Conservation (phyloP, 2,329 filamentous ascomycete species). For the Alternaria rosae region DNA sequence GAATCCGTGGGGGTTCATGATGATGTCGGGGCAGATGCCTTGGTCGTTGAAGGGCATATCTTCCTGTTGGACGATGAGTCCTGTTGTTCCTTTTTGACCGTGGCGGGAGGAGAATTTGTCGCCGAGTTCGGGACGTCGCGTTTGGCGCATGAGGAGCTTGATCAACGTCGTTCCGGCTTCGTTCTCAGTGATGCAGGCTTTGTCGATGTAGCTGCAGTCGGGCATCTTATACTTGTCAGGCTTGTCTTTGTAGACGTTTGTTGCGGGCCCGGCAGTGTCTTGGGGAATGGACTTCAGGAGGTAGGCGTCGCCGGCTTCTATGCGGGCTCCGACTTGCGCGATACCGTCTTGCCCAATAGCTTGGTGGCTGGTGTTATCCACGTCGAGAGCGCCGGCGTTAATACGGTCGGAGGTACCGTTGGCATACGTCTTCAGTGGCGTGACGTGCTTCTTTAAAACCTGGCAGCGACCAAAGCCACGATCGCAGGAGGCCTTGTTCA, state of each 20-base stretch:
- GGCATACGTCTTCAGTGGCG: slow-evolving; percentile 85
- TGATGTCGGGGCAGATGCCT: slow-evolving; percentile 94
- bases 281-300: slow-evolving; percentile 88
- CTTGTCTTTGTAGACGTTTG: slow-evolving; percentile 69
- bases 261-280: slow-evolving; percentile 75
- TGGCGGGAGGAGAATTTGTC: slow-evolving; percentile 99
- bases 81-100: slow-evolving; percentile 97
- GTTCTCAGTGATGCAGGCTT: slow-evolving; percentile 90
- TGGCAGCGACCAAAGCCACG: slow-evolving; percentile 96
- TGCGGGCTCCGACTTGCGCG: slow-evolving; percentile 81
- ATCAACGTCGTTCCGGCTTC: slow-evolving; percentile 84
- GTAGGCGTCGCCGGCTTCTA: slow-evolving; percentile 83
- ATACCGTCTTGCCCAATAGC: slow-evolving; percentile 87
- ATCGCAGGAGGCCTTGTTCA: slow-evolving; percentile 96
- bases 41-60: slow-evolving; percentile 95
- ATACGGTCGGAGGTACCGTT: slow-evolving; percentile 74
- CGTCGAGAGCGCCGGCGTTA: slow-evolving; percentile 46
- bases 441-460: slow-evolving; percentile 94
- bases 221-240: slow-evolving; percentile 81
- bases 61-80: slow-evolving; percentile 94
- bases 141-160: slow-evolving; percentile 97
- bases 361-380: slow-evolving; percentile 65
- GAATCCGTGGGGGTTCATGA: slow-evolving; percentile 99
- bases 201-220: slow-evolving; percentile 90
- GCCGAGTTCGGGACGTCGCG: slow-evolving; percentile 89